Evolutionary conservation across 1,284 basidiomycete genomes (phyloP).

Genomic region (Meira nashicola): DNA sequence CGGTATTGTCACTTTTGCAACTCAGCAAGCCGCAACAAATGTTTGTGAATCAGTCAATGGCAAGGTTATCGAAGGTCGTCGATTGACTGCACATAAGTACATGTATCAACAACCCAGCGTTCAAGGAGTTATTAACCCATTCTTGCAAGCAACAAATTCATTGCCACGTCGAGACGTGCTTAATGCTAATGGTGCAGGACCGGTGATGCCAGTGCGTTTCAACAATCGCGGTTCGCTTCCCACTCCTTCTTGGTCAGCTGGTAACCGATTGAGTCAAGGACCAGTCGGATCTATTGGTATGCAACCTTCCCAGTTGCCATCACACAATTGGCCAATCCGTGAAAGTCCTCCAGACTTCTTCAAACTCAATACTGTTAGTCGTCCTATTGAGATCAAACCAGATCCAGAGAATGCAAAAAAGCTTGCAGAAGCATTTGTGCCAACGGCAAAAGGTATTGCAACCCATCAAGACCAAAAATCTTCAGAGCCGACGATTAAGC

Average conservation of each 20-base stretch:
- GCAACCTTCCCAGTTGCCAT: neutral
- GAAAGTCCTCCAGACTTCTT: neutral
- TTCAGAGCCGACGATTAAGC: too few species aligned
- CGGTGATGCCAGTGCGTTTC: neutral
- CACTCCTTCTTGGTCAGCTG: neutral
- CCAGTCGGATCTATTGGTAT: constrained; percentile 8
- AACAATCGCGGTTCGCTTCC: neutral
- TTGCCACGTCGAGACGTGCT: neutral
- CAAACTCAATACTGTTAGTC: neutral
- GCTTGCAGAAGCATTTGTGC: neutral
- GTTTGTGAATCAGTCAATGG: constrained; percentile 19
- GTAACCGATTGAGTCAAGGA: neutral
- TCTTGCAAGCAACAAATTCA: neutral
- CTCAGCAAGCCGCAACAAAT: constrained; percentile 11
- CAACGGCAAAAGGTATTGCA: neutral
- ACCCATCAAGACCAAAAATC: neutral
- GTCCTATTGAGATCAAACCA: constrained; percentile 13
- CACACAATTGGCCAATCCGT: neutral
- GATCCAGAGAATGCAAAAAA: neutral
- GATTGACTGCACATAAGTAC: constrained; percentile 19
- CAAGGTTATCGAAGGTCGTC: constrained; percentile 21
- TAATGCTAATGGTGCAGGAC: neutral
- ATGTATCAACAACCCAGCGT: neutral
- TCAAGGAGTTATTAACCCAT: neutral
- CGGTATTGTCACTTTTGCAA: constrained; percentile 20